Evolutionary conservation across 1,284 basidiomycete genomes (phyloP).

Genomic region (Puccinia brachypodii): DNA sequence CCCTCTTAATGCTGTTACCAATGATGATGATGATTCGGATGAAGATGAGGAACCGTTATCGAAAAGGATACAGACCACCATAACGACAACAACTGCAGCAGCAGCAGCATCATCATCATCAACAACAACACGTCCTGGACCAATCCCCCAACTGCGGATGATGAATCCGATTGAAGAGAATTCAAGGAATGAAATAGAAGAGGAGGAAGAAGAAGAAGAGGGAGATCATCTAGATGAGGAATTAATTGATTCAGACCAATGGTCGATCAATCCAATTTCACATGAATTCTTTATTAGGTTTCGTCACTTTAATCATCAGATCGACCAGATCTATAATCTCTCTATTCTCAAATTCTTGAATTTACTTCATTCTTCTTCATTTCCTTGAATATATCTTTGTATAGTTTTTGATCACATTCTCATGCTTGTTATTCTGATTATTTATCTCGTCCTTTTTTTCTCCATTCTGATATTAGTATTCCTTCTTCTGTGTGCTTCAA

Average conservation of each 20-base stretch:
- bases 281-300: neutral
- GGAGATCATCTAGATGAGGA: neutral
- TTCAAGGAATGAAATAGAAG: too few relatives aligned
- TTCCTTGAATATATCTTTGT: neutral
- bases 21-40: neutral
- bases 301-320: neutral
- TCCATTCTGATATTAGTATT: too few relatives aligned
- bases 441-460: neutral
- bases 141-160: too few relatives aligned
- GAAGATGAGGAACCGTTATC: slow-evolving; percentile 22
- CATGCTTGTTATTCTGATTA: too few relatives aligned
- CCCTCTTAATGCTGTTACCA: neutral
- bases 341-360: slow-evolving; percentile 14
- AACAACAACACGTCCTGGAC: neutral
- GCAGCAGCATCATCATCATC: too few relatives aligned
- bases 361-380: slow-evolving; percentile 3
- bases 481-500: too few relatives aligned
- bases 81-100: neutral
- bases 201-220: neutral
- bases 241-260: neutral
- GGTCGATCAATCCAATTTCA: slow-evolving; percentile 5
- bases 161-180: too few relatives aligned
- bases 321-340: neutral
- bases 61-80: neutral
- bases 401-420: too few relatives aligned